Evolutionary conservation across 371 early-diverging fungal species (phyloP).

Genomic region (Apophysomyces ossiformis): DNA sequence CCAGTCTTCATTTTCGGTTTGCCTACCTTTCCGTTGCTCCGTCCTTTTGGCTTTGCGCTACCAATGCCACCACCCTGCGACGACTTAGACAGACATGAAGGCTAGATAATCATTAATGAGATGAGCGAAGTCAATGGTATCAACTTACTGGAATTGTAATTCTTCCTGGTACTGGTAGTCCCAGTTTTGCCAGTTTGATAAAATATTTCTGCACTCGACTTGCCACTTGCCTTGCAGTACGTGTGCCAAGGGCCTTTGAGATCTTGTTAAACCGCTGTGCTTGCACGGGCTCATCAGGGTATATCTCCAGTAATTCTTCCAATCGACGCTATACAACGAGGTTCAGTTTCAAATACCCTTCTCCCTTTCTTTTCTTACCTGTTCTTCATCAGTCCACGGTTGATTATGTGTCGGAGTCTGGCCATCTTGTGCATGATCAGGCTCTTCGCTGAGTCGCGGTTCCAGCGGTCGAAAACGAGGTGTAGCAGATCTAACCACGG

Average conservation of each 20-base stretch:
- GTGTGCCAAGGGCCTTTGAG: constrained; percentile 61
- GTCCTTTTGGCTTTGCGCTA: constrained; percentile 17
- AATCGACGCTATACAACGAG: constrained; percentile 39
- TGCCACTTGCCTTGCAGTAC: constrained; percentile 66
- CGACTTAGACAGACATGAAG: constrained; percentile 38
- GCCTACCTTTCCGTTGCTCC: constrained; percentile 9
- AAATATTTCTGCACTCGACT: constrained; percentile 74
- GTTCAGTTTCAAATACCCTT: background rate
- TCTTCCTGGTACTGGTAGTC: constrained; percentile 66
- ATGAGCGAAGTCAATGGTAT: background rate
- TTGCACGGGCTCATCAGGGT: constrained; percentile 68
- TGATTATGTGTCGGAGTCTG: constrained; percentile 56
- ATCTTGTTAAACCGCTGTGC: constrained; percentile 69
- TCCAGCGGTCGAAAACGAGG: background rate
- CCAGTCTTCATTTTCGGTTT: constrained; percentile 20
- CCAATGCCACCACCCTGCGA: constrained; percentile 16
- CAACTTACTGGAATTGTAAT: constrained; percentile 53
- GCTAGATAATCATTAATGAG: constrained; percentile 20
- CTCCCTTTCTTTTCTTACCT: constrained; percentile 30
- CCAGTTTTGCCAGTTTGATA: constrained; percentile 67
- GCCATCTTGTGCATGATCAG: constrained; percentile 12
- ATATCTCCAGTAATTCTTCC: constrained; percentile 58
- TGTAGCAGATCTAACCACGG: background rate
- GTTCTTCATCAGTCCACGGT: constrained; percentile 72
- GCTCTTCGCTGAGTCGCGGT: background rate